Percentiles rank a stretch among this genome's conserved stretches.
These are phyloP conservation scores for Arabidopsis suecica DNA, from an alignment of 345 rosid species.

Conservation along the genomic window DNA sequence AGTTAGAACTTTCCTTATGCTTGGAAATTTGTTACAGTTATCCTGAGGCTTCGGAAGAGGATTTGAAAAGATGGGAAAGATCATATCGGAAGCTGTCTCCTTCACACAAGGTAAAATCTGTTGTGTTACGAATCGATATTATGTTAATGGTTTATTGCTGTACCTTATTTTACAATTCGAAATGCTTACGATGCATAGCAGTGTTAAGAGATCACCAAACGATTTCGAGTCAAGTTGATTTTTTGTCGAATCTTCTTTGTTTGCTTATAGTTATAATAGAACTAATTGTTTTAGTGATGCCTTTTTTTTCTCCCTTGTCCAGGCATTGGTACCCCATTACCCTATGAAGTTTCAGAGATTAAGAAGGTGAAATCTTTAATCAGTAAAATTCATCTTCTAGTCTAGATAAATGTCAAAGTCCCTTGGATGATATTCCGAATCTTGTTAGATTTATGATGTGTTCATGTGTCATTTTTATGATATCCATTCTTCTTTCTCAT, in stretches of 20 bases:
- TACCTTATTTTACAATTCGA: not conserved
- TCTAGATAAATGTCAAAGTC: slow-evolving; percentile 5
- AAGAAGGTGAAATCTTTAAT: slow-evolving; percentile 56
- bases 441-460: not conserved
- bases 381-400: not conserved
- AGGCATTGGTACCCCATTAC: slow-evolving; percentile 75
- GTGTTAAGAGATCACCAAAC: slow-evolving; percentile 4
- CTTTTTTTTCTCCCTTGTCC: slow-evolving; percentile 38
- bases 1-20: not conserved
- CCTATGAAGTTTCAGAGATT: slow-evolving; percentile 68
- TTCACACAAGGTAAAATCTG: slow-evolving; percentile 66
- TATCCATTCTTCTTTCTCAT: slow-evolving; percentile 11
- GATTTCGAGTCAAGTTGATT: slow-evolving; percentile 11
- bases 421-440: slow-evolving; percentile 3
- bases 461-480: not conserved
- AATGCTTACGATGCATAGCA: not conserved
- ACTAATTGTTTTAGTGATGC: not conserved
- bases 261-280: slow-evolving; percentile 9
- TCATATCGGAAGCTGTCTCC: slow-evolving; percentile 76
- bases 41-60: slow-evolving; percentile 89
- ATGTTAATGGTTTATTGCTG: not conserved
- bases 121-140: not conserved
- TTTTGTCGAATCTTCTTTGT: not conserved
- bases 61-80: slow-evolving; percentile 80
- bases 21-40: slow-evolving; percentile 53